Evolutionary conservation across 495 filamentous ascomycete species (phyloP).

Genomic region (Aspergillus sparsus): DNA sequence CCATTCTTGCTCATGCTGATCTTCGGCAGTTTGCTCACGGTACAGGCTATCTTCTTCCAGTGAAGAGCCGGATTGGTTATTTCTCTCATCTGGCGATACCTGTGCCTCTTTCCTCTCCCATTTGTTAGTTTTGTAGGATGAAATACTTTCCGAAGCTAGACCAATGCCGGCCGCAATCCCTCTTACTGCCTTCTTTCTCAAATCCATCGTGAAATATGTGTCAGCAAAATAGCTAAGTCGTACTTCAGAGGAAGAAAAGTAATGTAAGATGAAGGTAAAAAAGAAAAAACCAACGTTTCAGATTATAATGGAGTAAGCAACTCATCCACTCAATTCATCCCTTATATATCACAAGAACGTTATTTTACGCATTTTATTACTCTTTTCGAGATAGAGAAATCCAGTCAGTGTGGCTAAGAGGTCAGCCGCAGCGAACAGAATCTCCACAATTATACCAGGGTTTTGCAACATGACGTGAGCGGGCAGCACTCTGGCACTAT

Average conservation of each 20-base stretch:
- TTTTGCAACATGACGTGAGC: too few species aligned
- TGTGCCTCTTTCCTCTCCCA: constrained; percentile 21
- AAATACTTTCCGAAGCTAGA: constrained; percentile 47
- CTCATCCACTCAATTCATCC: too few species aligned
- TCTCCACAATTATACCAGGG: too few species aligned
- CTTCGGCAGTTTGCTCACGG: constrained; percentile 10
- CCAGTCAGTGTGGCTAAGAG: background rate
- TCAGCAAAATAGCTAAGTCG: background rate
- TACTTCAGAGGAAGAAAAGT: background rate
- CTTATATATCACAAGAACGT: background rate
- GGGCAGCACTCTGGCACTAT: too few species aligned
- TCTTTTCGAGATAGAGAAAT: background rate
- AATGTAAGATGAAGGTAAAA: background rate
- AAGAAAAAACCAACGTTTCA: background rate
- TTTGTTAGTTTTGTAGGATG: constrained; percentile 40
- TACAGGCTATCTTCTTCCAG: constrained; percentile 6
- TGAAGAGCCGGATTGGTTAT: background rate
- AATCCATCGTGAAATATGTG: background rate
- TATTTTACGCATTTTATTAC: background rate
- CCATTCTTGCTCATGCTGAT: constrained; percentile 48
- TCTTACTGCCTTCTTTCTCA: constrained; percentile 21
- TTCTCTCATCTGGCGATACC: constrained; percentile 17
- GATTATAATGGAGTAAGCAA: too few species aligned
- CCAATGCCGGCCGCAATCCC: constrained; percentile 47
- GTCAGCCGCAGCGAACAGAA: too few species aligned